These are phyloP conservation scores for Colletotrichum musae DNA, from an alignment of 2,329 filamentous ascomycete genomes.

Conservation along the genomic window DNA sequence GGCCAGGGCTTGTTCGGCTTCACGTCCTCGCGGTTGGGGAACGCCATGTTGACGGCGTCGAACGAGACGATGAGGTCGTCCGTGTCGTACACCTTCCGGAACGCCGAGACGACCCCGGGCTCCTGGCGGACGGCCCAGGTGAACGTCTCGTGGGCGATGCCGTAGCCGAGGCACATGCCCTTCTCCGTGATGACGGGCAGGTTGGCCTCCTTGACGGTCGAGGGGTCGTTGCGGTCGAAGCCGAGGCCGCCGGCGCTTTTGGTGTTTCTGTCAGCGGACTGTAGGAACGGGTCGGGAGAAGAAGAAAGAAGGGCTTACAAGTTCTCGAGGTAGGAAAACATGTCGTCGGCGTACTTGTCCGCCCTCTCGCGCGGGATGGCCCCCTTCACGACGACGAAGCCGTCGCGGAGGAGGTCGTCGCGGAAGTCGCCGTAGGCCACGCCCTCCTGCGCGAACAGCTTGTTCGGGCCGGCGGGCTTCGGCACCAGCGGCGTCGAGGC, in stretches of 20 bases:
- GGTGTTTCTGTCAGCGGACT: background rate
- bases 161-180: conserved; percentile 63
- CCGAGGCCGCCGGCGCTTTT: conserved; percentile 29
- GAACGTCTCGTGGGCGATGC: conserved; percentile 63
- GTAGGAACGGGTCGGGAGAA: too few relatives aligned
- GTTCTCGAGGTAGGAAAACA: conserved; percentile 43
- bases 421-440: conserved; percentile 48
- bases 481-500: background rate
- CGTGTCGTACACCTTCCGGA: conserved; percentile 61
- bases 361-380: conserved; percentile 38
- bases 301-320: conserved; percentile 29
- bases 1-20: conserved; percentile 59
- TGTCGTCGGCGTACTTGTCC: conserved; percentile 49
- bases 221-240: conserved; percentile 48
- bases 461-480: too few relatives aligned
- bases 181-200: conserved; percentile 62
- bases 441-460: too few relatives aligned
- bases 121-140: conserved; percentile 63
- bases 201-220: conserved; percentile 53
- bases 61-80: conserved; percentile 64
- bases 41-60: conserved; percentile 61
- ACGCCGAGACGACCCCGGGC: conserved; percentile 60
- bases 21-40: conserved; percentile 56
- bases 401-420: conserved; percentile 48
- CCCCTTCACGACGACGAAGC: conserved; percentile 39